Evolutionary conservation across 2,329 filamentous ascomycete genomes (phyloP).

Genomic region (Amesomyces nigricolor): DNA sequence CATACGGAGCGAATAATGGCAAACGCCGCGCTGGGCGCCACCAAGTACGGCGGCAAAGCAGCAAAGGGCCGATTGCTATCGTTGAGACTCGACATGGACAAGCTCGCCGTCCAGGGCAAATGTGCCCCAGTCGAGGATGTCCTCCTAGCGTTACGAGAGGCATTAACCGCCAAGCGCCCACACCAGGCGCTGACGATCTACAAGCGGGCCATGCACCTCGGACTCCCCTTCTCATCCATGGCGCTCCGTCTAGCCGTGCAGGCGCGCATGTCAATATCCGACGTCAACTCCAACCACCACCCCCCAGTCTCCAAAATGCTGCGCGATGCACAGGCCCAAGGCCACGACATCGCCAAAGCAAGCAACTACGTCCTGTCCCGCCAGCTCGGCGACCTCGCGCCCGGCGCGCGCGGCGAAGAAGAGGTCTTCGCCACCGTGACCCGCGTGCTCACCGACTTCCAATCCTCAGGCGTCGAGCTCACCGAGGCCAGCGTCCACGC

Average conservation of each 20-base stretch:
- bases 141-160: slow-evolving; percentile 38
- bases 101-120: slow-evolving; percentile 25
- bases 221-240: slow-evolving; percentile 35
- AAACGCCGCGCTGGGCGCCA: slow-evolving; percentile 32
- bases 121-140: slow-evolving; percentile 31
- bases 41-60: slow-evolving; percentile 19
- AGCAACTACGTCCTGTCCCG: slow-evolving; percentile 37
- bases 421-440: slow-evolving; percentile 21
- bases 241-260: slow-evolving; percentile 45
- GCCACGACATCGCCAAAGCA: slow-evolving; percentile 39
- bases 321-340: slow-evolving; percentile 34
- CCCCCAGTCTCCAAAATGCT: slow-evolving; percentile 38
- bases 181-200: slow-evolving; percentile 36
- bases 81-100: slow-evolving; percentile 23
- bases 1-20: slow-evolving; percentile 38
- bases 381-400: slow-evolving; percentile 33
- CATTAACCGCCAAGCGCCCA: slow-evolving; percentile 32
- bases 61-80: slow-evolving; percentile 26
- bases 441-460: slow-evolving; percentile 23
- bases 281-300: slow-evolving; percentile 26
- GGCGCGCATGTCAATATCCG: slow-evolving; percentile 32
- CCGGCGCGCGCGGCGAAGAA: slow-evolving; percentile 22
- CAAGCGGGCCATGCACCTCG: slow-evolving; percentile 30
- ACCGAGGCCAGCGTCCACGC: slow-evolving; percentile 28
- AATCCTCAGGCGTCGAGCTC: slow-evolving; percentile 22